Conservation (phyloP, 805 yeast species). For the Wickerhamiella occidentalis region DNA sequence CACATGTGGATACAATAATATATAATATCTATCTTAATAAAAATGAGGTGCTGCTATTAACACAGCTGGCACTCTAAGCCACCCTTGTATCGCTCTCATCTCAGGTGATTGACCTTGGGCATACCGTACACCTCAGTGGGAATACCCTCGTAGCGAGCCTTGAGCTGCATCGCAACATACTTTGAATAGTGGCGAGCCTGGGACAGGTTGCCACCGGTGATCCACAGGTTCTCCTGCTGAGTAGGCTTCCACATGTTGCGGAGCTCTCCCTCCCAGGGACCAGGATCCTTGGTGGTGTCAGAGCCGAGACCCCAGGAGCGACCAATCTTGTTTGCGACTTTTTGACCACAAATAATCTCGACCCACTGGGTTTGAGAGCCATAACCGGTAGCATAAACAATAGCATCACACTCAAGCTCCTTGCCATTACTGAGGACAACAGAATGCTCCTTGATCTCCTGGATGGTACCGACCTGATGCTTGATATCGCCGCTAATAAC, state of each 20-base stretch:
- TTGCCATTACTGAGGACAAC: constrained; percentile 34
- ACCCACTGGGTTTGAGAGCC: constrained; percentile 9
- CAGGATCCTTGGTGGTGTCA: constrained; percentile 4
- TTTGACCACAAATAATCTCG: background rate
- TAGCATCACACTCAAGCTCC: constrained; percentile 28
- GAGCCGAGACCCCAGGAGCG: constrained; percentile 8
- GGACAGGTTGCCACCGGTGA: constrained; percentile 5
- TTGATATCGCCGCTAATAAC: constrained; percentile 32
- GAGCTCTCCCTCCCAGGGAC: constrained; percentile 9
- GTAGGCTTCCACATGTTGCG: constrained; percentile 11
- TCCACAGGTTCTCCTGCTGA: constrained; percentile 5
- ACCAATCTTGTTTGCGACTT: constrained; percentile 6
- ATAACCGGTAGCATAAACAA: constrained; percentile 38
- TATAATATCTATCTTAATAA: too few species aligned
- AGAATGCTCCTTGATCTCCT: constrained; percentile 30
- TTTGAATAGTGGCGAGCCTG: constrained; percentile 8
- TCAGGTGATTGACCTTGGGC: constrained; percentile 2
- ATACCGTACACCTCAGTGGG: constrained; percentile 3
- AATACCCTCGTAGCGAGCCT: constrained; percentile 6
- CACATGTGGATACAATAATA: too few species aligned
- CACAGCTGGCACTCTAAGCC: too few species aligned
- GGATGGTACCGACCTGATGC: constrained; percentile 31
- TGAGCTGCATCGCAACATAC: constrained; percentile 7
- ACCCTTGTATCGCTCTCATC: background rate
- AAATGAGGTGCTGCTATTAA: too few species aligned